Evolutionary conservation across 805 yeast species (phyloP), one percentile per base, ranked within the genome.

Genomic region (Kodamaea laetipori): DNA sequence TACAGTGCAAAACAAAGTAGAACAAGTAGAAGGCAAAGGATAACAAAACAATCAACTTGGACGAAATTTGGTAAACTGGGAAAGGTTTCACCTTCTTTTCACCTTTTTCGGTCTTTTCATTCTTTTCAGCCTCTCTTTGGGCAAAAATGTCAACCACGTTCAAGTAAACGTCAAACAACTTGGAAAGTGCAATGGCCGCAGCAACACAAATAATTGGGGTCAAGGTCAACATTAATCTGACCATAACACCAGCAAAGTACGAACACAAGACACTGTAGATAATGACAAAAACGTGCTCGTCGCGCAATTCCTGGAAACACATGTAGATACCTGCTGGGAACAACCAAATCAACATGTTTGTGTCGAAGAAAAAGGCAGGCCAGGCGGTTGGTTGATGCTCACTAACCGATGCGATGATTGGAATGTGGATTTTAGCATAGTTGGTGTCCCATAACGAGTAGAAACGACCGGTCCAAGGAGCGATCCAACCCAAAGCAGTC

Each of bases 341-440:
- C 54, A 94, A 75, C 99, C 99, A 95, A 57, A 92, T 87, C 67
- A 94, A 75, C 75, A 92, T 80, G 57, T 82, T 87, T 40, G 94
- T 84, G 65, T 94, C 99, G 63, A 92, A 88, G 78, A 89, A 94
- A 66, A 94, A 95, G 9, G 97, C 82, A 8, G 98, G 96, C 99
- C 99, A 94, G 3, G 99, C 96, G n/a, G 98, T 92, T 47, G 99
- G 99, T 75, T 94, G 99, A 74, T 94, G 99, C 72, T 94, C 99
- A 10, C 97, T 88, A 28, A 94, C 99, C 3, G 97, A 90, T 1
- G 99, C 99, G 67, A 94, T 94, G 61, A 94, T 94, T 35, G 99
- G 99, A 57, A 94, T 94, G 63, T 94, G 99, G 53, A 94, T 86
- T 73, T 90, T 92, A 50, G 99, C 99, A 60, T 95, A 94, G 64